These are phyloP conservation scores for Xylariaceae sp. DNA, from an alignment of 2,329 filamentous ascomycete species.

Conservation along the genomic window DNA sequence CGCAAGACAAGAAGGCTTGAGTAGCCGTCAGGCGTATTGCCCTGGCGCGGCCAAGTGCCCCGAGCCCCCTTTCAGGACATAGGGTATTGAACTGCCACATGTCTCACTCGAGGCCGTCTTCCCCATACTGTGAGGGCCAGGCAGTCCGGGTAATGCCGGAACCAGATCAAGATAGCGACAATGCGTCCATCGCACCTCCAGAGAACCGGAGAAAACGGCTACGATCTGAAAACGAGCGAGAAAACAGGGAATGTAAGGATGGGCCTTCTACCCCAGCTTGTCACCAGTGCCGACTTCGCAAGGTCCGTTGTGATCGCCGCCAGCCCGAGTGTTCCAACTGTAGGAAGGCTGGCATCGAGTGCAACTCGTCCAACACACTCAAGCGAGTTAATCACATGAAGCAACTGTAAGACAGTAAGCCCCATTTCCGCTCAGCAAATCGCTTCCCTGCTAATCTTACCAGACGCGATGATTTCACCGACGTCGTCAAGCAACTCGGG, in stretches of 20 bases:
- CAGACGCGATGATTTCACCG: constrained; percentile 20
- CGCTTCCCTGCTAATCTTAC: too few species aligned
- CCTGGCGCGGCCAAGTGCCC: too few species aligned
- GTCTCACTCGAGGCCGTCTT: too few species aligned
- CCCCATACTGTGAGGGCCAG: too few species aligned
- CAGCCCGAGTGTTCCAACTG: constrained; percentile 17
- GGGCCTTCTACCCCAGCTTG: constrained; percentile 10
- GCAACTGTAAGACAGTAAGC: constrained; percentile 18
- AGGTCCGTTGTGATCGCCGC: constrained; percentile 15
- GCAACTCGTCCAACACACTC: constrained; percentile 13
- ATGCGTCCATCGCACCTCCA: constrained; percentile 1
- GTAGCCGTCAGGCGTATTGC: too few species aligned
- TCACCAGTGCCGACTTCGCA: constrained; percentile 17
- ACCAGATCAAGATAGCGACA: constrained; percentile 2
- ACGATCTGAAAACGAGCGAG: constrained; percentile 4
- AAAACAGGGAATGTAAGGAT: constrained; percentile 10
- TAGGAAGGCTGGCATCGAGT: constrained; percentile 13
- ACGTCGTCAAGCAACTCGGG: constrained; percentile 15
- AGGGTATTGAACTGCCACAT: too few species aligned
- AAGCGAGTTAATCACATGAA: constrained; percentile 21
- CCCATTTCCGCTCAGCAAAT: too few species aligned
- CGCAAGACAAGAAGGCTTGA: too few species aligned
- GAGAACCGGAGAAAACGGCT: constrained; percentile 11
- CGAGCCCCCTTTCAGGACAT: too few species aligned
- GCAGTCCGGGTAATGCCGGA: too few species aligned